Percentiles rank a stretch among this genome's conserved stretches.
These are phyloP conservation scores for Quillaja saponaria DNA, from an alignment of 306 rosid species.

Conservation along the genomic window DNA sequence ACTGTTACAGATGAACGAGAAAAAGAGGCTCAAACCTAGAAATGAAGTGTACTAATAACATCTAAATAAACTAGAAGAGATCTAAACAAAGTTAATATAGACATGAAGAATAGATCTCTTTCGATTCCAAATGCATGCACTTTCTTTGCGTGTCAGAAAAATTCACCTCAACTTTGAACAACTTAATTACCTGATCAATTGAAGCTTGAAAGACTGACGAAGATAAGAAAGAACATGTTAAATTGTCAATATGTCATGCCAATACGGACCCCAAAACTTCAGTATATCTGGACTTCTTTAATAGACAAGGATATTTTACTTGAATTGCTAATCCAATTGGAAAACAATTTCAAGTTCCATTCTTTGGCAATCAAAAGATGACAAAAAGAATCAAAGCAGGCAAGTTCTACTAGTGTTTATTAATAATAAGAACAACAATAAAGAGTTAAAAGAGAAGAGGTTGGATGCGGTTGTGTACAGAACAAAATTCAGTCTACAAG, in stretches of 20 bases:
- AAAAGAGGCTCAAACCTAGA: slow-evolving; percentile 7
- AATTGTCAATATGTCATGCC: slow-evolving; percentile 6
- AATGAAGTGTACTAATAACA: slow-evolving; percentile 5
- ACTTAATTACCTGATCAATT: too few species aligned
- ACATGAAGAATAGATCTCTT: not conserved
- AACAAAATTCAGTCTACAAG: too few species aligned
- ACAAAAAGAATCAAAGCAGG: too few species aligned
- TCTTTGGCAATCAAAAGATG: too few species aligned
- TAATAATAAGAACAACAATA: too few species aligned
- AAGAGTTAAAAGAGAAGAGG: too few species aligned
- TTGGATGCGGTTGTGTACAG: too few species aligned
- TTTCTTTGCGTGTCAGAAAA: not conserved
- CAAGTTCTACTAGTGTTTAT: too few species aligned
- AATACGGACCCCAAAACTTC: slow-evolving; percentile 18
- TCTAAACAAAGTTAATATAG: slow-evolving; percentile 8
- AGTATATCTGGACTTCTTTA: slow-evolving; percentile 1
- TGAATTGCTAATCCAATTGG: not conserved
- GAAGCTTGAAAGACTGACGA: not conserved
- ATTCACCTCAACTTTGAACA: slow-evolving; percentile 16
- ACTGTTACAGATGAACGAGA: slow-evolving; percentile 1
- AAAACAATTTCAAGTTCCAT: not conserved
- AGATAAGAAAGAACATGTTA: not conserved
- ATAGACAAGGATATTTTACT: not conserved
- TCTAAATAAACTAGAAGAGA: too few species aligned
- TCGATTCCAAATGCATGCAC: slow-evolving; percentile 4